Base-by-base conservation (phyloP, 2,329 filamentous ascomycete genomes). In the Colletotrichum sansevieriae region DNA sequence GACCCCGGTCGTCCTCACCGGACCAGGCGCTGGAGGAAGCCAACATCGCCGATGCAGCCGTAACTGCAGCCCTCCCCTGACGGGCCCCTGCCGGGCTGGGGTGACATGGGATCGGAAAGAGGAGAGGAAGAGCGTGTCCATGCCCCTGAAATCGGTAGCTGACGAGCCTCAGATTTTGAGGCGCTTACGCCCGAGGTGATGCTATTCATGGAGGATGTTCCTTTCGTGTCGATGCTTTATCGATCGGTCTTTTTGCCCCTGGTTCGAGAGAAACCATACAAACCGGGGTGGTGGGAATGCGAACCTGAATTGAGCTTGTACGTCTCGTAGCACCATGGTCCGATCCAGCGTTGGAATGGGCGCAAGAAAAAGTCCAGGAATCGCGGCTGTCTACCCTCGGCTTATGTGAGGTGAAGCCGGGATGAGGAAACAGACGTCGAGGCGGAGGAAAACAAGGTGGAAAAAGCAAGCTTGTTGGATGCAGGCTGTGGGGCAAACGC, bases 181-280 rank as follows among this genome's bases (percentile, higher is more conserved):
- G 65, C 61, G 61, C 29, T 65, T 59, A 68, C 61, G 61, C 65
- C 61, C 47, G 41, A 55, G n/a, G 13, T 55, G 61, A 65, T 60
- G 47, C 62, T 55, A 44, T 44, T 68, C 62, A 20, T 49, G 55
- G 33, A 29, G 49, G 49, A 20, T 13, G 37, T 12, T 62, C 49
- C 11, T 44, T 35, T 47, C 39, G 13, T 18, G 18, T 20, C 13
- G 20, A 20, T 49, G 37, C 20, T 44, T 41, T 25, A 33, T 41
- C 54, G 43, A 43, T 18, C 29, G 44, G 54, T n/a, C 54, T 57
- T 57, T 57, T n/a, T 15, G 18, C 37, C 25, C 39, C n/a, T 57
- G 12, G 20, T 57, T 25, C n/a, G 46, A 41, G 54, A 57, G 25
- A 41, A 35, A 25, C 13, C 18, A 57, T 29, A 29, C 25, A n/a